phyloP scores from a whole-genome alignment of 768 basidiomycete species.

The Boletus tylopilopsis region DNA sequence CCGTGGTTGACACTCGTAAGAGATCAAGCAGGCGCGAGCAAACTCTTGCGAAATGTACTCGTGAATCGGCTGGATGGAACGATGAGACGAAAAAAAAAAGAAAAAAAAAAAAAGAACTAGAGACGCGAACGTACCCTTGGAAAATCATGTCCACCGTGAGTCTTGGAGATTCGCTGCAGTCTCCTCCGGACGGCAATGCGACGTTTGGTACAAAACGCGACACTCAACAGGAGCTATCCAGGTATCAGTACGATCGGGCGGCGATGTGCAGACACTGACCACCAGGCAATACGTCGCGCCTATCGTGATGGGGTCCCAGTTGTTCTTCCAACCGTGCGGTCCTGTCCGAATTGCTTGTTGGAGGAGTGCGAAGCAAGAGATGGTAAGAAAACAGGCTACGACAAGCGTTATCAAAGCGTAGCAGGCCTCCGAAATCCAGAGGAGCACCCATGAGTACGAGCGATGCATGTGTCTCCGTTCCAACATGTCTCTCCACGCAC shows the following conservation, averaged over 20 bases:
- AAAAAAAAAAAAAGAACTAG: neutral
- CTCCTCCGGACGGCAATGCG: slow-evolving; percentile 61
- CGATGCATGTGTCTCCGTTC: slow-evolving; percentile 15
- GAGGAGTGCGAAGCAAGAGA: slow-evolving; percentile 63
- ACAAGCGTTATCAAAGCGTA: slow-evolving; percentile 52
- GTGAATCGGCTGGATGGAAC: slow-evolving; percentile 49
- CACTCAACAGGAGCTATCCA: slow-evolving; percentile 49
- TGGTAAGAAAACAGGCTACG: slow-evolving; percentile 49
- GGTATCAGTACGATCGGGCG: neutral
- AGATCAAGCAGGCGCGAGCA: slow-evolving; percentile 66
- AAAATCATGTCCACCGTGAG: slow-evolving; percentile 51
- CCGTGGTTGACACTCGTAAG: slow-evolving; percentile 68
- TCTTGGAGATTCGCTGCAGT: slow-evolving; percentile 65
- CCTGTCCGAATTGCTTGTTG: slow-evolving; percentile 71
- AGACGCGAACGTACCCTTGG: slow-evolving; percentile 47
- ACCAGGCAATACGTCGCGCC: slow-evolving; percentile 68
- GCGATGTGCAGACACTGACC: slow-evolving; percentile 43
- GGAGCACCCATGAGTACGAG: slow-evolving; percentile 37
- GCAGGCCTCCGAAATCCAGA: slow-evolving; percentile 50
- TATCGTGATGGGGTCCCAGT: slow-evolving; percentile 66
- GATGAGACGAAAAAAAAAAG: neutral
- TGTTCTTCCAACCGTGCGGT: slow-evolving; percentile 52
- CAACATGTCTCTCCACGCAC: slow-evolving; percentile 21
- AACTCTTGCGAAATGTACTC: slow-evolving; percentile 72
- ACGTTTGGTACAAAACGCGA: slow-evolving; percentile 64